These are phyloP conservation scores for Panicum virgatum DNA, from an alignment of 202 grass and related monocot species.

Conservation along the genomic window DNA sequence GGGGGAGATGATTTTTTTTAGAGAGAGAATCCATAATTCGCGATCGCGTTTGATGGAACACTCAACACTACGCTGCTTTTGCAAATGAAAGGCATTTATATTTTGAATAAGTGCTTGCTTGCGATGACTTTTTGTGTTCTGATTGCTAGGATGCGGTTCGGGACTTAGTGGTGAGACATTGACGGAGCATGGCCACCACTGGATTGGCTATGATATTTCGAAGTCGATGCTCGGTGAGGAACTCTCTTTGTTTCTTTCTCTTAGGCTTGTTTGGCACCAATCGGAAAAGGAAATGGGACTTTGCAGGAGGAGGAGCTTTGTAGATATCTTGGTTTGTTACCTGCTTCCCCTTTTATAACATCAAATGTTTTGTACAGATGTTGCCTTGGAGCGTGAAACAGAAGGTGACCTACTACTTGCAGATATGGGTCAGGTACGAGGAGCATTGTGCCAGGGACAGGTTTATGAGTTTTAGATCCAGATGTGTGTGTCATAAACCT, in stretches of 20 bases:
- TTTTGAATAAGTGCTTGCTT: not conserved
- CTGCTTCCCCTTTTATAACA: not conserved
- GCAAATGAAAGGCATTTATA: not conserved
- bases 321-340: not conserved
- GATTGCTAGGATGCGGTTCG: constrained; percentile 71
- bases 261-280: not conserved
- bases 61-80: not conserved
- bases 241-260: not conserved
- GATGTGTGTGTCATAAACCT: not conserved
- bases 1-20: no score
- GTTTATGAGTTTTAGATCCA: not conserved
- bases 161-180: constrained; percentile 92
- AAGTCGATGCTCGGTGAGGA: constrained; percentile 85
- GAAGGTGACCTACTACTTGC: constrained; percentile 85
- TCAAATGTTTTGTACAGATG: constrained; percentile 44
- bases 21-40: no score
- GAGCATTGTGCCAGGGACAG: not conserved
- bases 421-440: constrained; percentile 91
- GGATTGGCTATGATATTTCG: constrained; percentile 98
- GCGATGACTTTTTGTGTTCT: not conserved
- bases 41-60: not conserved
- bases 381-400: constrained; percentile 75
- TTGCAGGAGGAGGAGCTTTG: not conserved
- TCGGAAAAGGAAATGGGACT: not conserved
- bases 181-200: constrained; percentile 81